Evolutionary conservation across 495 filamentous ascomycete genomes (phyloP), one percentile per base, ranked within the genome.

Genomic region (Schizothecium vesticola): DNA sequence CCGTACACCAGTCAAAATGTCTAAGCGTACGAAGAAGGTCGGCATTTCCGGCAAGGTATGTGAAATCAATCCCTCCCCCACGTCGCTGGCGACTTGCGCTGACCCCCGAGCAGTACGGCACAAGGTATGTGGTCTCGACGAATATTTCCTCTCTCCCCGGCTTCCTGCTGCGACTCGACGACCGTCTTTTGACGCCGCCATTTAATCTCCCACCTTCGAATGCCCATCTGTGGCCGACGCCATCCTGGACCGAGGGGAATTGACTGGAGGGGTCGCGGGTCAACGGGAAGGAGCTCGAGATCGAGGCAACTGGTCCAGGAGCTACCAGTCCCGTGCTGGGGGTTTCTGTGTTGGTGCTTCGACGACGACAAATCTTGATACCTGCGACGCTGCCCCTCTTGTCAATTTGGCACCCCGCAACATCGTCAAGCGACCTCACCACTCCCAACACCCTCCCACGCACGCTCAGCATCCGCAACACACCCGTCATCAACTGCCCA

Each of bases 1-100:
- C 75, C 65, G 59, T 56, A 63, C 75, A 72, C 71, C 78, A 80
- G 81, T 80, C 87, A 92, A 89, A 81, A 97, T 97, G 93, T 94
- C 93, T 77, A 96, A 96, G 86, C 88, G 93, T 85, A 97, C 93
- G 65, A 96, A 96, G 91, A 97, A 97, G 91, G 94, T 97, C 91
- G 92, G 93, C 77, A 85, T 87, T 73, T 87, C 86, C 86, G 87
- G 86, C 80, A 85, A 76, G 74, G 82, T 82, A 77, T 64, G 71
- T 74, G 61, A 72, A 65, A 22, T 57, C 25, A 22, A 28, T 19
- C 21, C 63, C 31, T 43, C 65, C n/a, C 12, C 13, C 23, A 55
- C 33, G 33, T 26, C 5, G 10, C 28, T 24, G 56, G 23, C 66
- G 55, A 60, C 59, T 61, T 57, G 29, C 33, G 64, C 70, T 73